Evolutionary conservation across 2,329 filamentous ascomycete species (phyloP), one percentile per base, ranked within the genome.

Genomic region (Zymoseptoria passerinii): DNA sequence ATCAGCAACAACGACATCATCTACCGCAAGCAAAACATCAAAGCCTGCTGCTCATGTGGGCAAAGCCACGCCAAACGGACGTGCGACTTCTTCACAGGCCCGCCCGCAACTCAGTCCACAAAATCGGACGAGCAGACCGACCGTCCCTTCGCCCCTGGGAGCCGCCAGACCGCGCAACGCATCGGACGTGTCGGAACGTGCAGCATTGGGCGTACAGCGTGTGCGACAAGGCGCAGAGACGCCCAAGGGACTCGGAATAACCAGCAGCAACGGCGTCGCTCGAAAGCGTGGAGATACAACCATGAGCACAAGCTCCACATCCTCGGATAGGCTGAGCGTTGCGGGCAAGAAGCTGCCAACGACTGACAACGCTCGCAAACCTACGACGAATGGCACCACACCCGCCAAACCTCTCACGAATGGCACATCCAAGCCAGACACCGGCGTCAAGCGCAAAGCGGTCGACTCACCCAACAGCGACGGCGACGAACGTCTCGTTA

Each of bases 151-250:
- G 16, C 83, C 82, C 10, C 77, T 85, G 9, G 82, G 80, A 8
- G 82, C 81, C 6, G 84, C 83, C 2, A 81, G 82, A 20, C 82
- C 83, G 5, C 78, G 83, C 60, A 84, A 83, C 68, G 80, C 80
- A 28, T 84, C 82, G 19, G 81, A 85, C 66, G 73, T 81, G 8
- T 68, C 69, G 19, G 68, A 69, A 44, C 58, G 67, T 52, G 62
- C 58, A 48, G 65, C 63, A 9, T 54, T 67, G 4, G 68, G 66
- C 28, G 57, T 66, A 13, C 68, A 69, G 53, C 65, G 65, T 19
- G 52, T 52, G 9, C 64, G 60, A 60, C 63, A 62, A 48, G 68
- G 65, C 53, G 65, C 57, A 75, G 81, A 61, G 73, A 78, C 66
- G 73, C 74, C 62, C 67, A 75, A 67, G 58, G 69, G 67, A 18